These are phyloP conservation scores for Sporormia fimetaria DNA, from an alignment of 495 filamentous ascomycete species.

Conservation along the genomic window DNA sequence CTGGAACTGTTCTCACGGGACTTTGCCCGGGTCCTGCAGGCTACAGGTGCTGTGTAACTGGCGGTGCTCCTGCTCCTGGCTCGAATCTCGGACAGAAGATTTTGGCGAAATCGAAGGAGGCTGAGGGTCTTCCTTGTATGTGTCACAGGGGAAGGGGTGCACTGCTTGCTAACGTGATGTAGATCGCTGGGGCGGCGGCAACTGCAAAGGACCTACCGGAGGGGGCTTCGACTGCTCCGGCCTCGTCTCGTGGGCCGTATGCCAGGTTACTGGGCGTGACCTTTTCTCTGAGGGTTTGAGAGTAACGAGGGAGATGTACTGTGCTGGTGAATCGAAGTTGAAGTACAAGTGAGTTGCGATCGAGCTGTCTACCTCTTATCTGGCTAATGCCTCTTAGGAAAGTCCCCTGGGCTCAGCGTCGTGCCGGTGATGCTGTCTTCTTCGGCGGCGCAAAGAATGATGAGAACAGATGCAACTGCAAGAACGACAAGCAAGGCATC, in stretches of 20 bases:
- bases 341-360: constrained; percentile 18
- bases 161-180: not conserved
- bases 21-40: constrained; percentile 15
- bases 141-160: not conserved
- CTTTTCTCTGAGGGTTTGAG: constrained; percentile 24
- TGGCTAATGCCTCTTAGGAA: constrained; percentile 12
- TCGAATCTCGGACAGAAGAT: constrained; percentile 15
- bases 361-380: not conserved
- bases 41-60: constrained; percentile 10
- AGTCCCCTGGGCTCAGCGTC: constrained; percentile 19
- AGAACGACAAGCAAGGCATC: constrained; percentile 13
- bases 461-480: constrained; percentile 23
- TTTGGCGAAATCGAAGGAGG: constrained; percentile 15
- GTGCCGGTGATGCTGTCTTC: constrained; percentile 29
- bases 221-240: constrained; percentile 32
- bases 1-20: not conserved
- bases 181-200: constrained; percentile 28
- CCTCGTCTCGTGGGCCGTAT: constrained; percentile 27
- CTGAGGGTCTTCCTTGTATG: constrained; percentile 15
- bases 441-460: constrained; percentile 24
- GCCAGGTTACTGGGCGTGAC: constrained; percentile 26
- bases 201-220: constrained; percentile 23
- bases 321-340: constrained; percentile 17
- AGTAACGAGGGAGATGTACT: constrained; percentile 26
- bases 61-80: not conserved